Percentiles rank a stretch among this genome's conserved stretches.
Conservation (phyloP, 1,284 basidiomycete species). For the Gymnopus androsaceus region DNA sequence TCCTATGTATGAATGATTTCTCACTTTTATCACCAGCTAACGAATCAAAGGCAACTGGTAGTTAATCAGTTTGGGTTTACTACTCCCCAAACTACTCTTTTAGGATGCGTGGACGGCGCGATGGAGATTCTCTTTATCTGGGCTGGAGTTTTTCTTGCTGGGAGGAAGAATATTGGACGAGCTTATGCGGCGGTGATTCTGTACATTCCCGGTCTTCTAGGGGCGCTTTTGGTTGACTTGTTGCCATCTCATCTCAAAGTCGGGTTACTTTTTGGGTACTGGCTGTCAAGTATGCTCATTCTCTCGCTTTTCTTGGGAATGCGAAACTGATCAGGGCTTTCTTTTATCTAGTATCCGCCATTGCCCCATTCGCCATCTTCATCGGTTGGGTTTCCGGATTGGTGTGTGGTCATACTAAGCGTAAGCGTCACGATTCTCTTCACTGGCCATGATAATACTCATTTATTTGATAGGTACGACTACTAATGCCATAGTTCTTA, state of each 20-base stretch:
- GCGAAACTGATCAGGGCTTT: neutral
- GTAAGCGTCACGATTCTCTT: neutral
- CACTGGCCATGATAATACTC: neutral
- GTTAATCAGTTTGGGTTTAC: constrained; percentile 75
- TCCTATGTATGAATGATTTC: neutral
- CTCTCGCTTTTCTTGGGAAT: neutral
- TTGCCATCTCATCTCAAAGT: constrained; percentile 68
- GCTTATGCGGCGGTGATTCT: constrained; percentile 63
- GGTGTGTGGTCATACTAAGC: constrained; percentile 14
- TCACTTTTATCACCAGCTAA: constrained; percentile 46
- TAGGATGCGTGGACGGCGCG: constrained; percentile 75
- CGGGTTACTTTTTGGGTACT: constrained; percentile 73
- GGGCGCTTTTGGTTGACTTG: constrained; percentile 65
- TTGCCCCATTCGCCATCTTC: constrained; percentile 71
- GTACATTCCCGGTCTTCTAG: constrained; percentile 72
- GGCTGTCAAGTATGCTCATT: constrained; percentile 66
- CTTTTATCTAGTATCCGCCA: constrained; percentile 55
- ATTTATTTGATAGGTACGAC: constrained; percentile 51
- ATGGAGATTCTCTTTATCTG: constrained; percentile 71
- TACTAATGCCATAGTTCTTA: constrained; percentile 72
- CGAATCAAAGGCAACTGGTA: constrained; percentile 77
- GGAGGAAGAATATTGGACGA: constrained; percentile 51
- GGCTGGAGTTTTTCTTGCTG: constrained; percentile 58
- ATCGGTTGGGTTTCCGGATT: constrained; percentile 71
- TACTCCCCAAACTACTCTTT: constrained; percentile 68